Percentiles rank a stretch among this genome's conserved stretches.
Conservation (phyloP, 2,329 filamentous ascomycete genomes). For the Aureobasidium vineae region DNA sequence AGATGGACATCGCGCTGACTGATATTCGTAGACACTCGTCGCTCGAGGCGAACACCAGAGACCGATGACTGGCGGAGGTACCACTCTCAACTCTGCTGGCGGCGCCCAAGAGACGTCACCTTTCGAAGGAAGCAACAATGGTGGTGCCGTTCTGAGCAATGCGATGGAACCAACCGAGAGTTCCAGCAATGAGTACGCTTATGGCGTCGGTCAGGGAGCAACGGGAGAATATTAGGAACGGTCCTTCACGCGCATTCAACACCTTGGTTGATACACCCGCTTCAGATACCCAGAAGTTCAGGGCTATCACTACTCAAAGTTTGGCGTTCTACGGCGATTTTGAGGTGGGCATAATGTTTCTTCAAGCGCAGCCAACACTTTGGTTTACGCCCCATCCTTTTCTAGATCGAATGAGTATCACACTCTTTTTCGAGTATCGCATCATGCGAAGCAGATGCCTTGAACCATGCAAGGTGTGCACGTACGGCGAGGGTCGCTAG, state of each 20-base stretch:
- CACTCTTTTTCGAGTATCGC: too few species aligned
- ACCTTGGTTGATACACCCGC: too few species aligned
- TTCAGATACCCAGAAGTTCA: neutral
- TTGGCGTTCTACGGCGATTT: neutral
- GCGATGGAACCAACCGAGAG: conserved; percentile 47
- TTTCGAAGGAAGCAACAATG: conserved; percentile 41
- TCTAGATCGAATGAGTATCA: neutral
- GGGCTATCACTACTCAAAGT: neutral
- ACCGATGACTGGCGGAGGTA: conserved; percentile 45
- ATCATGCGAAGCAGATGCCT: too few species aligned
- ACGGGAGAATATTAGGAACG: conserved; percentile 28
- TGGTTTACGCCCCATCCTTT: neutral
- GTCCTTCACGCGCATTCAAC: too few species aligned
- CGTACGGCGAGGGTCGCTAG: too few species aligned
- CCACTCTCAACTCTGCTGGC: conserved; percentile 33
- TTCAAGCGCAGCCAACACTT: neutral
- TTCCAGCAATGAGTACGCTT: conserved; percentile 40
- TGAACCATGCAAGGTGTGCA: too few species aligned
- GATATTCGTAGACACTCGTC: conserved; percentile 68
- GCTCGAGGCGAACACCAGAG: conserved; percentile 66
- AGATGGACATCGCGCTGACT: conserved; percentile 26
- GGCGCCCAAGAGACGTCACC: conserved; percentile 35
- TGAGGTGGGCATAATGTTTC: neutral
- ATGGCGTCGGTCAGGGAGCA: conserved; percentile 29
- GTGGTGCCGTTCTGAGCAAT: conserved; percentile 42